Evolutionary conservation across 2,329 filamentous ascomycete species (phyloP).

Genomic region (Colletotrichum caudatum): DNA sequence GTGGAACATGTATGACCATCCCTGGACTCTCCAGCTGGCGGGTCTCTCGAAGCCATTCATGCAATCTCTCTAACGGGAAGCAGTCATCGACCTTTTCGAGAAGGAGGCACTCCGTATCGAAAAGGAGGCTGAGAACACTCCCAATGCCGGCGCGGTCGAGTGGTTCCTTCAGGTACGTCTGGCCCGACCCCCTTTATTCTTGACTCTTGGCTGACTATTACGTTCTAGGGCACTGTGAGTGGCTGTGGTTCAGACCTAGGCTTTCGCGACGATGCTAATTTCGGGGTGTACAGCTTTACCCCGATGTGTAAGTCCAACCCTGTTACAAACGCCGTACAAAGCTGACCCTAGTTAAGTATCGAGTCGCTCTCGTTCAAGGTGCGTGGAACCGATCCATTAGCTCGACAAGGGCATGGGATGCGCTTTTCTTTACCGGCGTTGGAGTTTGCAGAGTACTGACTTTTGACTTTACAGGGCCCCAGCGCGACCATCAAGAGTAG

Average conservation of each 20-base stretch:
- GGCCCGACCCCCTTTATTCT: background rate
- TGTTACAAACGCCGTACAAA: background rate
- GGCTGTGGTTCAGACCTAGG: background rate
- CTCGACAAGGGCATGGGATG: background rate
- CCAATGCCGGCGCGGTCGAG: conserved; percentile 79
- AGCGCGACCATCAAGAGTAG: conserved; percentile 61
- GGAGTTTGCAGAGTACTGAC: background rate
- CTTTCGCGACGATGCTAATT: background rate
- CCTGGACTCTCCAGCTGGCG: background rate
- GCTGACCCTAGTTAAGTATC: conserved; percentile 2
- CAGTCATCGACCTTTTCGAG: conserved; percentile 50
- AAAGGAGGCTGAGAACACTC: conserved; percentile 73
- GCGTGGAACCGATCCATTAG: background rate
- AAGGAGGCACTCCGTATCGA: conserved; percentile 78
- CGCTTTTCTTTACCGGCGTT: background rate
- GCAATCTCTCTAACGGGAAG: conserved; percentile 20
- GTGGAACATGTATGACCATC: conserved; percentile 64
- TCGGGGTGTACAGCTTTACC: conserved; percentile 20
- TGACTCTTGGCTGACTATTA: background rate
- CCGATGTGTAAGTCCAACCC: conserved; percentile 43
- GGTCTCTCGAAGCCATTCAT: background rate
- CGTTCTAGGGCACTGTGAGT: conserved; percentile 61
- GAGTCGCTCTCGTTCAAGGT: conserved; percentile 17
- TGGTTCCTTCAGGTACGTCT: conserved; percentile 80
- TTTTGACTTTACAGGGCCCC: background rate